Evolutionary conservation across 192 early-diverging fungal species (phyloP).

Genomic region (Coemansia sp.): DNA sequence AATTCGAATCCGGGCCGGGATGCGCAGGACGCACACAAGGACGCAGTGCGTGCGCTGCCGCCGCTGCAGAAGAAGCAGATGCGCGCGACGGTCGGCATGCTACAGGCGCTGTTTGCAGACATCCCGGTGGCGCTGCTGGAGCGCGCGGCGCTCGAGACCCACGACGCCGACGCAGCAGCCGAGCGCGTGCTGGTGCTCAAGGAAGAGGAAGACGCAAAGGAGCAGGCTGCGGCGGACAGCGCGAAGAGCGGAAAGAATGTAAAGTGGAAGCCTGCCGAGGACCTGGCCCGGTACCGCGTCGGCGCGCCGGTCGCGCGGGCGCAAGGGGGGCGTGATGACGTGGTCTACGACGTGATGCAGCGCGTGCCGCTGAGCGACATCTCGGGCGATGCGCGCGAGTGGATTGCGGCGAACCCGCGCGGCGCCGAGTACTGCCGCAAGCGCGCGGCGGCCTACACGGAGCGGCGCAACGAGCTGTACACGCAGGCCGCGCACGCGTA

Average conservation of each 20-base stretch:
- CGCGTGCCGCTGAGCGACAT: conserved; percentile 30
- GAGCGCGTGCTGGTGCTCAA: conserved; percentile 12
- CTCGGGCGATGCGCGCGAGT: conserved; percentile 27
- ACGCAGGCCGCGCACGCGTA: conserved; percentile 38
- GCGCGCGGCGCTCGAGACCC: conserved; percentile 9
- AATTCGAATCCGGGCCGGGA: background rate
- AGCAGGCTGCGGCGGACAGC: background rate
- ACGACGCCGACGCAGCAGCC: conserved; percentile 23
- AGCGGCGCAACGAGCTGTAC: conserved; percentile 44
- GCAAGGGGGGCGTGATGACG: background rate
- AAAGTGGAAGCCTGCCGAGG: conserved; percentile 26
- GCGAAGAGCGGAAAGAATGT: conserved; percentile 4
- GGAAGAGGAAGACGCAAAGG: background rate
- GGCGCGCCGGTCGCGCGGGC: background rate
- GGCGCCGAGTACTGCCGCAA: conserved; percentile 38
- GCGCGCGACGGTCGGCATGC: background rate
- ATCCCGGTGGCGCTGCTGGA: conserved; percentile 8
- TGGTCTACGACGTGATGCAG: conserved; percentile 12
- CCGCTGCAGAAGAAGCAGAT: background rate
- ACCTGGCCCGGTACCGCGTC: conserved; percentile 22
- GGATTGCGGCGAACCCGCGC: conserved; percentile 22
- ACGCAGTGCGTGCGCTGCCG: background rate
- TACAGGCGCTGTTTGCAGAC: conserved; percentile 30
- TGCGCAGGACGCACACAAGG: background rate
- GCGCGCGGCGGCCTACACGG: conserved; percentile 10